These are phyloP conservation scores for Physcomitrellopsis africana DNA, from an alignment of 225 moss, liverwort and hornwort species.

Conservation along the genomic window DNA sequence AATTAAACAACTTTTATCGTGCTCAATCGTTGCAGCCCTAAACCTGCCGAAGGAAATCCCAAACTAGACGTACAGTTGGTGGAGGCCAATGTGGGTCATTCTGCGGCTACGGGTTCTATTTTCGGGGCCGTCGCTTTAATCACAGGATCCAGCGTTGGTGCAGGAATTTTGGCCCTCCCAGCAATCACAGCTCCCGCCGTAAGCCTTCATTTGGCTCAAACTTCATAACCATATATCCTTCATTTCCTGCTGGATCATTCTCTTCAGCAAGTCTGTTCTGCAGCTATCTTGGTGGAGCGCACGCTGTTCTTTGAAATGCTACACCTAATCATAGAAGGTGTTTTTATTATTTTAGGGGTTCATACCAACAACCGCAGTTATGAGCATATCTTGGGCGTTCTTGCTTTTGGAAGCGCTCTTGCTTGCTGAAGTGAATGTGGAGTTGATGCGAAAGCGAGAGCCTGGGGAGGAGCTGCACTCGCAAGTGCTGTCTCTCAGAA, in stretches of 20 bases:
- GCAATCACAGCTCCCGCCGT: constrained; percentile 64
- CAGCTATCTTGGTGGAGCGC: no score
- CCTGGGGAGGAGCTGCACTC: constrained; percentile 33
- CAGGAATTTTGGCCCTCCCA: constrained; percentile 68
- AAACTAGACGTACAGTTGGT: constrained; percentile 1
- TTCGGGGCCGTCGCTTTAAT: constrained; percentile 66
- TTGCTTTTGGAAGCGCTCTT: constrained; percentile 50
- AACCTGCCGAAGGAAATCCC: not conserved
- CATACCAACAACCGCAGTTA: constrained; percentile 49
- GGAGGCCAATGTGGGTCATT: constrained; percentile 2
- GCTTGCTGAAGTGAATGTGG: constrained; percentile 67
- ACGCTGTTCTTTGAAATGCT: not conserved
- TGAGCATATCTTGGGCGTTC: constrained; percentile 56
- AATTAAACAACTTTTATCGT: not conserved
- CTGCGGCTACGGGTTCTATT: constrained; percentile 46
- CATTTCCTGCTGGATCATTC: no score
- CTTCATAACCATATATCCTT: not conserved
- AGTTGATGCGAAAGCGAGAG: constrained; percentile 50
- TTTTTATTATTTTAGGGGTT: constrained; percentile 44
- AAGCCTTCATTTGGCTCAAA: constrained; percentile 23
- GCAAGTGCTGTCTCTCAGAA: constrained; percentile 59
- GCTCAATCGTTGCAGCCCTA: not conserved
- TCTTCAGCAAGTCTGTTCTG: no score
- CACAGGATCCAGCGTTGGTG: constrained; percentile 64
- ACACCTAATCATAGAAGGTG: not conserved